phyloP scores from a whole-genome alignment of 108 stramenopile species.

The Skeletonema potamos region DNA sequence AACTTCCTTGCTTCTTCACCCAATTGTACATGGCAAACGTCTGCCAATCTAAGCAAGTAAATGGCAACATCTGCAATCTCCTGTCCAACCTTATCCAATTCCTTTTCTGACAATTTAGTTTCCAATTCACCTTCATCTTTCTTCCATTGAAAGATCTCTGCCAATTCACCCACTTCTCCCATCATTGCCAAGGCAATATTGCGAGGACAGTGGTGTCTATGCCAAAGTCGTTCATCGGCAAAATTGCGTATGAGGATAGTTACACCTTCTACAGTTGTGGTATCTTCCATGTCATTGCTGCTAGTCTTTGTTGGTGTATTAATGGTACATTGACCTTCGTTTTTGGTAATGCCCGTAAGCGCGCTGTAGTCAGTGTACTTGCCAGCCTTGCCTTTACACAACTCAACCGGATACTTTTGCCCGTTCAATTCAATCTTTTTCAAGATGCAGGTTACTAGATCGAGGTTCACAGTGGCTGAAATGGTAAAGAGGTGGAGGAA shows the following conservation, averaged over 20 bases:
- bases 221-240: slow-evolving; percentile 71
- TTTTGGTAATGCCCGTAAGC: slow-evolving; percentile 75
- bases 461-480: slow-evolving; percentile 22
- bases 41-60: slow-evolving; percentile 81
- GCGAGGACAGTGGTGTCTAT: slow-evolving; percentile 84
- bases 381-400: slow-evolving; percentile 75
- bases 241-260: slow-evolving; percentile 53
- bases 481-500: slow-evolving; percentile 29
- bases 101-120: slow-evolving; percentile 24
- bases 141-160: slow-evolving; percentile 89
- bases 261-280: slow-evolving; percentile 29
- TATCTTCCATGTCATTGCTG: slow-evolving; percentile 24
- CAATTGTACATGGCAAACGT: slow-evolving; percentile 54
- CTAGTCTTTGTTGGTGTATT: slow-evolving; percentile 16
- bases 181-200: slow-evolving; percentile 82
- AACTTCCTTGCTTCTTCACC: slow-evolving; percentile 13
- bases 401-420: slow-evolving; percentile 84
- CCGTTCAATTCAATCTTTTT: slow-evolving; percentile 78
- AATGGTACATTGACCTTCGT: slow-evolving; percentile 70
- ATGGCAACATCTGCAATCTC: slow-evolving; percentile 95
- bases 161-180: slow-evolving; percentile 92
- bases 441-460: slow-evolving; percentile 46
- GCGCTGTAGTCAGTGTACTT: slow-evolving; percentile 83
- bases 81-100: slow-evolving; percentile 76
- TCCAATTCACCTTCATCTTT: slow-evolving; percentile 37